These are phyloP conservation scores for Colletotrichum limetticola DNA, from an alignment of 2,329 filamentous ascomycete genomes.

Conservation along the genomic window DNA sequence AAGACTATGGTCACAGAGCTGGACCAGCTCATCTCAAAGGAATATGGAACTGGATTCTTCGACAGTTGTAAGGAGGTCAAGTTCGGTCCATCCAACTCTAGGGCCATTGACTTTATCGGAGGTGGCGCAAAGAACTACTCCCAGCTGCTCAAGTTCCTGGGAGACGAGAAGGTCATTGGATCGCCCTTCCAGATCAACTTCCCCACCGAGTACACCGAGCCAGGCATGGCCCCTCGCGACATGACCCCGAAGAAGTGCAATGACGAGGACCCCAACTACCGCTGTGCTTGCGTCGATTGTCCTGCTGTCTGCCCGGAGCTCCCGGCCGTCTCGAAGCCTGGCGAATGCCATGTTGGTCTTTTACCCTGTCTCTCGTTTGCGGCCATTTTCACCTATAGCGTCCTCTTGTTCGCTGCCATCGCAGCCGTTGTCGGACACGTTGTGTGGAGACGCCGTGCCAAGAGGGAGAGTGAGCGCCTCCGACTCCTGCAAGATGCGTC, in stretches of 20 bases:
- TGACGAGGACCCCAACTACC: slow-evolving; percentile 84
- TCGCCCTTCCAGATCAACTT: slow-evolving; percentile 99
- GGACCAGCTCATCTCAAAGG: slow-evolving; percentile 86
- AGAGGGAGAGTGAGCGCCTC: slow-evolving; percentile 83
- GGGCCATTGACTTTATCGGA: slow-evolving; percentile 95
- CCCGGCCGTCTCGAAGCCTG: slow-evolving; percentile 75
- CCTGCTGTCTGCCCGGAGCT: slow-evolving; percentile 85
- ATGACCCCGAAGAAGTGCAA: slow-evolving; percentile 89
- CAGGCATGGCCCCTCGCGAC: slow-evolving; percentile 76
- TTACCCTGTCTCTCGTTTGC: slow-evolving; percentile 95
- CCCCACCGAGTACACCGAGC: slow-evolving; percentile 69
- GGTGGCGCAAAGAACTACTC: slow-evolving; percentile 93
- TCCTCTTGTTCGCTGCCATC: slow-evolving; percentile 76
- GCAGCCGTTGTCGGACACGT: slow-evolving; percentile 78
- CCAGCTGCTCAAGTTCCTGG: slow-evolving; percentile 89
- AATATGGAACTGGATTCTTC: slow-evolving; percentile 90
- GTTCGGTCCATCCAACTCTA: slow-evolving; percentile 92
- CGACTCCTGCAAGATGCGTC: slow-evolving; percentile 85
- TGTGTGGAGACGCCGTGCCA: slow-evolving; percentile 78
- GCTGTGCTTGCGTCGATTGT: slow-evolving; percentile 95
- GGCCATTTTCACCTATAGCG: slow-evolving; percentile 85
- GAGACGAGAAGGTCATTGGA: slow-evolving; percentile 89
- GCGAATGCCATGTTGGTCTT: slow-evolving; percentile 83
- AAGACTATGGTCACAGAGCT: slow-evolving; percentile 80
- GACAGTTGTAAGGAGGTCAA: slow-evolving; percentile 99